Percentiles rank a stretch among this genome's conserved stretches.
phyloP scores from a whole-genome alignment of 176 grass and related monocot genomes.

The Chrysopogon serrulatus region DNA sequence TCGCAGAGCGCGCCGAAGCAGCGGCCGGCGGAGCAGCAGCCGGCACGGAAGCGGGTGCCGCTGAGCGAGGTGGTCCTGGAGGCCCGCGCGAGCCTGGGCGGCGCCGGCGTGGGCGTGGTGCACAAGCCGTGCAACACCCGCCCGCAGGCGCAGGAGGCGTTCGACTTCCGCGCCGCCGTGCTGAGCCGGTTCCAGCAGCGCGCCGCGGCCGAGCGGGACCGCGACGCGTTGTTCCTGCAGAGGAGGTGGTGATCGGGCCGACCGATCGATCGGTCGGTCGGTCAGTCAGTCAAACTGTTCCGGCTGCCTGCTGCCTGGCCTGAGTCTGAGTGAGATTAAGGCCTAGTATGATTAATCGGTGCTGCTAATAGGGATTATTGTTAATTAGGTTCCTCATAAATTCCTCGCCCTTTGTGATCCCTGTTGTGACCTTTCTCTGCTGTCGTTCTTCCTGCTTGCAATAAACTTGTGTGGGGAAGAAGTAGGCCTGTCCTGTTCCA shows the following conservation, averaged over 20 bases:
- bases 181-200: slow-evolving; percentile 62
- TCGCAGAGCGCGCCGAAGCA: slow-evolving; percentile 98
- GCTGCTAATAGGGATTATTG: not conserved
- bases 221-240: slow-evolving; percentile 49
- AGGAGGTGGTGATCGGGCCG: slow-evolving; percentile 65
- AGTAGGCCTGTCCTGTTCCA: not conserved
- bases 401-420: not conserved
- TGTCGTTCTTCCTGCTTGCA: not conserved
- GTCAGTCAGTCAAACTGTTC: not conserved
- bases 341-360: not conserved
- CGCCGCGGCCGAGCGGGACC: slow-evolving; percentile 27
- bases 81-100: slow-evolving; percentile 62
- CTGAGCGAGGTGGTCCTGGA: slow-evolving; percentile 78
- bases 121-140: slow-evolving; percentile 43
- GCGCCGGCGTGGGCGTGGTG: slow-evolving; percentile 44
- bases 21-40: slow-evolving; percentile 46
- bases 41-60: slow-evolving; percentile 62
- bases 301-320: not conserved
- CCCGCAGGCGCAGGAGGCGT: slow-evolving; percentile 39
- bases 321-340: not conserved
- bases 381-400: not conserved
- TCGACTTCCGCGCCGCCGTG: slow-evolving; percentile 72
- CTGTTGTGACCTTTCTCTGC: not conserved
- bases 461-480: not conserved
- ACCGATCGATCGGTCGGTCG: not conserved